These are phyloP conservation scores for Ceratocystis harringtonii DNA, from an alignment of 2,329 filamentous ascomycete genomes.

Conservation along the genomic window DNA sequence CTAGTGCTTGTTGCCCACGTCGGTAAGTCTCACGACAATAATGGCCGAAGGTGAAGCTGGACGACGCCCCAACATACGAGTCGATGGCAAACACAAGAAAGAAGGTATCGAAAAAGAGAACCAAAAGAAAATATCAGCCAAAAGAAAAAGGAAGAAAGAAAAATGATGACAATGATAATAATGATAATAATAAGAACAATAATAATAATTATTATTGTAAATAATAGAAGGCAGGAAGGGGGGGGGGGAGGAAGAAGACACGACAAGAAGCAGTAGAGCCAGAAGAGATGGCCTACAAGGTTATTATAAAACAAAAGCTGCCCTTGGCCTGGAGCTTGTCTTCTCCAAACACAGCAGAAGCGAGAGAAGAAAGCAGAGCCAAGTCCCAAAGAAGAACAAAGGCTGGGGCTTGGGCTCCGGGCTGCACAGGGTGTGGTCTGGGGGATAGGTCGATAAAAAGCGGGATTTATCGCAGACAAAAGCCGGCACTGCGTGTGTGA, in stretches of 20 bases:
- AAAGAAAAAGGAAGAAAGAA: no score
- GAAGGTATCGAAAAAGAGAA: background rate
- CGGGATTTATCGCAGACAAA: background rate
- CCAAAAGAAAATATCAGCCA: background rate
- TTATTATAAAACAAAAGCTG: background rate
- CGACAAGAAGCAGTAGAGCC: background rate
- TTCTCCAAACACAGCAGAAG: background rate
- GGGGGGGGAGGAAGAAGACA: no score
- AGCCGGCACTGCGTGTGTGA: background rate
- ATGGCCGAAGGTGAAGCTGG: no score
- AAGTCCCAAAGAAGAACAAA: background rate
- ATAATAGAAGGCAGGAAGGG: background rate
- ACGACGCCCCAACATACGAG: no score
- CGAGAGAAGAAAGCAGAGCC: background rate
- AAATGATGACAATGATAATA: no score
- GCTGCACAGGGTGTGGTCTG: background rate
- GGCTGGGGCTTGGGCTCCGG: background rate
- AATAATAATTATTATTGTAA: no score
- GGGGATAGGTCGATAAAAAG: background rate
- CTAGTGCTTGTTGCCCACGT: no score
- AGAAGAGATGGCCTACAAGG: background rate
- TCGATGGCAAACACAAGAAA: no score
- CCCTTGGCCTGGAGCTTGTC: background rate
- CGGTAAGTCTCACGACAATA: no score
- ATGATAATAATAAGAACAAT: no score